Evolutionary conservation across 202 grass and related monocot genomes (phyloP).

Genomic region (Tripidium arundinaceum): DNA sequence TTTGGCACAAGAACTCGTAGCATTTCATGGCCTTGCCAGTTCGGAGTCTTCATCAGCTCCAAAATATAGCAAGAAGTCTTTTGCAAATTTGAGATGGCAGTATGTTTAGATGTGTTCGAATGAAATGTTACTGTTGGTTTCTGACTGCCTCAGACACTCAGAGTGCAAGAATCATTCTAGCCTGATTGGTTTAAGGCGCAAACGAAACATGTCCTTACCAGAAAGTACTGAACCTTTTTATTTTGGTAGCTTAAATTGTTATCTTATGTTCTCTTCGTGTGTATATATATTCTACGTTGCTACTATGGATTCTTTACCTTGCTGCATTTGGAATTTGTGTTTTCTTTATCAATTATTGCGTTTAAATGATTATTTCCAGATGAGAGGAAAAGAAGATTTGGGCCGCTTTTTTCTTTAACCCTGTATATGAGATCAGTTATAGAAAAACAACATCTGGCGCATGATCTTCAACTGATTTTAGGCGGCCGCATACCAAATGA

Average conservation of each 20-base stretch:
- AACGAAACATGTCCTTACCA: background rate
- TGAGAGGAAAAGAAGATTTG: background rate
- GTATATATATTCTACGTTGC: constrained; percentile 1
- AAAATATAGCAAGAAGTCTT: constrained; percentile 12
- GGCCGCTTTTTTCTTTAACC: background rate
- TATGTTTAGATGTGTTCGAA: too few relatives aligned
- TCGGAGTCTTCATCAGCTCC: background rate
- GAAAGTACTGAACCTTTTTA: background rate
- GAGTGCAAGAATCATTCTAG: too few relatives aligned
- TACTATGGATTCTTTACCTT: background rate
- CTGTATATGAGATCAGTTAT: background rate
- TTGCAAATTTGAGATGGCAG: too few relatives aligned
- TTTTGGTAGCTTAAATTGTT: background rate
- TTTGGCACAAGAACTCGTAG: constrained; percentile 47
- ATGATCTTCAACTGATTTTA: too few relatives aligned
- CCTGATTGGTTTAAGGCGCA: background rate
- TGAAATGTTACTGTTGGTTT: too few relatives aligned
- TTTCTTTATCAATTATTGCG: background rate
- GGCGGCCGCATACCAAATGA: too few relatives aligned
- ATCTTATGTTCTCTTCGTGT: background rate
- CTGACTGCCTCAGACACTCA: too few relatives aligned
- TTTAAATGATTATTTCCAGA: background rate
- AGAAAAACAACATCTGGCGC: background rate
- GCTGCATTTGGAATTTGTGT: background rate
- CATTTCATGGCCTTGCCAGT: constrained; percentile 8